Percentiles rank a stretch among this genome's conserved stretches.
These are phyloP conservation scores for Begonia loranthoides DNA, from an alignment of 306 rosid genomes.

Conservation along the genomic window DNA sequence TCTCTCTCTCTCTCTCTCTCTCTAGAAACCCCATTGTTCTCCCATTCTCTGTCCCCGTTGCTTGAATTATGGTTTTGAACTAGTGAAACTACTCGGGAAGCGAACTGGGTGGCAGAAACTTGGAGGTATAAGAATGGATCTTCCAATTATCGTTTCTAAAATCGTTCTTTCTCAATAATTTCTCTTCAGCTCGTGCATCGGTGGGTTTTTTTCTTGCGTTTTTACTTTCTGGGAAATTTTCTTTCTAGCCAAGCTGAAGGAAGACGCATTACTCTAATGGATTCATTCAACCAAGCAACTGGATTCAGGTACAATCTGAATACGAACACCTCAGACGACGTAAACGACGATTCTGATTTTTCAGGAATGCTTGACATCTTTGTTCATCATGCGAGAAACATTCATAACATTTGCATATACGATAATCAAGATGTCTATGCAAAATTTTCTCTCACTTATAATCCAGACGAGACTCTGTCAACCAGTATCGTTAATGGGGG, in stretches of 20 bases:
- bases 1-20: too few relatives aligned
- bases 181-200: conserved; percentile 6
- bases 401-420: too few relatives aligned
- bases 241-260: conserved; percentile 5
- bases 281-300: conserved; percentile 44
- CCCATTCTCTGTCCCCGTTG: conserved; percentile 11
- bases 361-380: conserved; percentile 58
- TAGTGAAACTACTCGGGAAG: too few relatives aligned
- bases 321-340: conserved; percentile 17
- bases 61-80: conserved; percentile 14
- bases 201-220: conserved; percentile 1
- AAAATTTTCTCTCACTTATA: too few relatives aligned
- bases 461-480: conserved; percentile 69
- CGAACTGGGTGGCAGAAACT: too few relatives aligned
- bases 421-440: too few relatives aligned
- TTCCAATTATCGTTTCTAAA: too few relatives aligned
- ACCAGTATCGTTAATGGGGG: conserved; percentile 65
- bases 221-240: conserved; percentile 5
- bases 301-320: too few relatives aligned
- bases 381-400: conserved; percentile 82
- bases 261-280: conserved; percentile 29
- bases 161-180: too few relatives aligned
- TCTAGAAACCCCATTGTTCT: too few relatives aligned
- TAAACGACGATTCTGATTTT: conserved; percentile 28
- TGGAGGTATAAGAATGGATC: too few relatives aligned